These are phyloP conservation scores for Colletotrichum echinochloae DNA, from an alignment of 2,329 filamentous ascomycete genomes.

Conservation along the genomic window DNA sequence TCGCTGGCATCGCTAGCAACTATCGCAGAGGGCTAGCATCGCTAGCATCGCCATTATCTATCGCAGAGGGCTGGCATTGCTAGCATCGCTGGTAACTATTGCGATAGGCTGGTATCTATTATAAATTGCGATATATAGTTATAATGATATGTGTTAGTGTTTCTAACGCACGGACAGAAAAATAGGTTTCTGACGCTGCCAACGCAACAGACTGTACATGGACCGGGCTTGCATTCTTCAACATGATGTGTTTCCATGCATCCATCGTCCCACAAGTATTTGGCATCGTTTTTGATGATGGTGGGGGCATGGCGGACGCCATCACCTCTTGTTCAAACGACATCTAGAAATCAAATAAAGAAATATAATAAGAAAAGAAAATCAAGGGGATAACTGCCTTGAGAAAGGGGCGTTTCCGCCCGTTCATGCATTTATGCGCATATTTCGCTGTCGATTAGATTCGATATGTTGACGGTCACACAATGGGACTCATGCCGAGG, in stretches of 20 bases:
- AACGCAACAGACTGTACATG: no score
- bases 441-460: not conserved
- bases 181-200: no score
- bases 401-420: conserved; percentile 14
- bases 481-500: conserved; percentile 19
- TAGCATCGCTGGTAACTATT: no score
- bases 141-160: no score
- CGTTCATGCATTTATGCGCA: conserved; percentile 35
- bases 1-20: no score
- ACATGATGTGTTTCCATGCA: conserved; percentile 23
- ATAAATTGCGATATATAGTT: no score
- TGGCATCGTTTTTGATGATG: conserved; percentile 15
- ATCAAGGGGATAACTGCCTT: not conserved
- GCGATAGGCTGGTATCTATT: no score
- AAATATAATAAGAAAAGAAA: not conserved
- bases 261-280: conserved; percentile 12
- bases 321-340: not conserved
- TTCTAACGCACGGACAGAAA: no score
- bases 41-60: no score
- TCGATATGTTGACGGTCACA: conserved; percentile 8
- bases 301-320: not conserved
- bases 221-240: not conserved
- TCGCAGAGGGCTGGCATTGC: no score
- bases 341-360: no score
- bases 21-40: no score